Base-by-base conservation (phyloP, 169 alveolate genomes). In the Plasmodium adleri region DNA sequence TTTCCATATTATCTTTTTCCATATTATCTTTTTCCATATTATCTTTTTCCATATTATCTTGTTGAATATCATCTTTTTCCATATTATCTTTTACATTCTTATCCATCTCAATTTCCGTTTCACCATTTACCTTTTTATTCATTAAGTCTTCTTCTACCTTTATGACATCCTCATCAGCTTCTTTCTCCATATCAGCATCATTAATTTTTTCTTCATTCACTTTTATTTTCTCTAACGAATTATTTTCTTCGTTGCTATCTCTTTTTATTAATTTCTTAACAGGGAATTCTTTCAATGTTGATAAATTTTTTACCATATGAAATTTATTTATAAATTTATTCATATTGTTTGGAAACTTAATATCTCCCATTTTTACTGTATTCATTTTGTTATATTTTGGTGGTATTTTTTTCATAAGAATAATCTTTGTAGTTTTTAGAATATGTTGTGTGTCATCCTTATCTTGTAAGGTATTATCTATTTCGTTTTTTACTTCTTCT, bases 231-330 rank as follows among this genome's bases (percentile, higher is more conserved):
- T 56, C 64, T 56, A 56, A 9, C 22, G 20, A 17, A 12, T 56
- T 62, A 62, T 24, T 15, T 5, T n/a, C 26, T 17, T 26, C 80
- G 54, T 5, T 24, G 3, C 22, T 39, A 17, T 59, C 63, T 49
- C 2, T 49, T 1, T 15, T 17, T 43, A 17, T 47, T 5, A 1
- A 49, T 22, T 71, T 71, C 24, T 71, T 71, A 24, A 47, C 17
- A 3, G 80, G 80, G 4, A 71, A 71, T 50, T 50, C 66, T 71
- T 71, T 71, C 52, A 24, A 71, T 12, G 66, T 47, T 71, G 66
- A 47, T 50, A 71, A 9, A 28, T 24, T 71, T 71, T 71, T 71
- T 22, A 71, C 22, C 13, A 3, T 71, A 10, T 71, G 45, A 8
- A 71, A 17, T 22, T 71, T 45, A 49, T 71, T 71, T 49, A 71